A percentile compares a stretch with the other conserved stretches of the same genome.
Evolutionary conservation across 352 stramenopile genomes (phyloP).

Genomic region (Pythium monospermum): DNA sequence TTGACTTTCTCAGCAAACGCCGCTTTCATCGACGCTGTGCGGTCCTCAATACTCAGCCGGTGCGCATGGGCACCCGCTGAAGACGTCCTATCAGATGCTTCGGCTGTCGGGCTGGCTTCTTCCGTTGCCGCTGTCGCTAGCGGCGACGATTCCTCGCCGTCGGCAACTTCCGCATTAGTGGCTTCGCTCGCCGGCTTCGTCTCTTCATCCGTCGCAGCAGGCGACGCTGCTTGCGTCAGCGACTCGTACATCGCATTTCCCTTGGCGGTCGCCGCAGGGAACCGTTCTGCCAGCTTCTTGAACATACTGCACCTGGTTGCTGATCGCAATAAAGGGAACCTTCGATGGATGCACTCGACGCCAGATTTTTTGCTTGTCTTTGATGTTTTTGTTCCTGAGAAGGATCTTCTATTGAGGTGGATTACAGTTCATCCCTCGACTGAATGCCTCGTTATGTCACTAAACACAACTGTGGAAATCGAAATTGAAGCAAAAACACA

Average conservation of each 20-base stretch:
- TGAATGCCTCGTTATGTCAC: neutral
- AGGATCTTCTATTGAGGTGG: conserved; percentile 4
- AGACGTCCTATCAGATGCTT: conserved; percentile 7
- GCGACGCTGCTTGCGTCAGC: conserved; percentile 33
- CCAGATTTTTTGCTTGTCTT: neutral
- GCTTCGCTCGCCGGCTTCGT: conserved; percentile 8
- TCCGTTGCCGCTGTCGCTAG: neutral
- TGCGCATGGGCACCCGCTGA: conserved; percentile 2
- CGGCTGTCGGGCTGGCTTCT: neutral
- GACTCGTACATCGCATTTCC: conserved; percentile 49
- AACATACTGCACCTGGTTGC: too few relatives aligned
- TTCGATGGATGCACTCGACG: neutral
- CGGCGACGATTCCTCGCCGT: neutral
- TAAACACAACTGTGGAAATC: neutral
- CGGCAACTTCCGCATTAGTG: conserved; percentile 4
- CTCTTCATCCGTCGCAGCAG: conserved; percentile 20
- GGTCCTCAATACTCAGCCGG: conserved; percentile 34
- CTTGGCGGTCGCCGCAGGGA: conserved; percentile 56
- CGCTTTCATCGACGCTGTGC: conserved; percentile 45
- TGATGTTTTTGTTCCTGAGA: neutral
- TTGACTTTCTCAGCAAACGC: conserved; percentile 63
- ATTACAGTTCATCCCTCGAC: neutral
- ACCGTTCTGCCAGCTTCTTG: conserved; percentile 75
- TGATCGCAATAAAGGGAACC: too few relatives aligned
- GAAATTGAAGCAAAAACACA: conserved; percentile 3